Evolutionary conservation across 2,329 filamentous ascomycete genomes (phyloP), one percentile per base, ranked within the genome.

Genomic region (Trichoderma koningiopsis): DNA sequence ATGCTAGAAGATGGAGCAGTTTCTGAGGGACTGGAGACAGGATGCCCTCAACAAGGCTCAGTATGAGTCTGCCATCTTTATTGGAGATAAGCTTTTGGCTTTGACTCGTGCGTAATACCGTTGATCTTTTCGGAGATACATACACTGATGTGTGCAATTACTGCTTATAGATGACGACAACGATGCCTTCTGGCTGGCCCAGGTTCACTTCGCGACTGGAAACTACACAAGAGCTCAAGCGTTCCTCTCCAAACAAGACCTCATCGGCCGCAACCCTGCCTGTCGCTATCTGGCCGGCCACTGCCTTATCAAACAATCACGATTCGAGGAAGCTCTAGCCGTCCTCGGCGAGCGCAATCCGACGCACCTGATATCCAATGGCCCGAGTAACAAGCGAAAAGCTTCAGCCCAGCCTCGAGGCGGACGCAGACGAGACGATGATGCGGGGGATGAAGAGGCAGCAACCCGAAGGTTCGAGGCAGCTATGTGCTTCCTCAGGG

Each of bases 171-270:
- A 94, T 77, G 92, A 95, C 79, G 94, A 97, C 76, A 91, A 93
- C 73, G 96, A 99, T 79, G 95, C 94, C 52, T 97, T 97, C 78
- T 97, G 94, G 91, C 90, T 99, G 55, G 96, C 96, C n/a, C 95
- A 98, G 81, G 93, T 97, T 47, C 95, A 99, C 81, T 99, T 98
- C 82, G 92, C 91, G 63, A 96, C 93, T 60, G 94, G 93, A 75
- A 97, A 98, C 83, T 97, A 97, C 80, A 96, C 92, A 10, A 92
- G 96, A 75, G 94, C 96, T 3, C 91, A 97, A 75, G 88, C 92
- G 29, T 92, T 97, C 73, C 89, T 99, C 71, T 89, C 90, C 35
- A 91, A 93, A 75, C 91, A 94, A 78, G 92, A 96, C 78, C 88
- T 98, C 71, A 88, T 96, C 74, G 82, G 88, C 56, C 89, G 92